Conservation (phyloP, 208 protist genomes). For the Herpetomonas tarakana region DNA sequence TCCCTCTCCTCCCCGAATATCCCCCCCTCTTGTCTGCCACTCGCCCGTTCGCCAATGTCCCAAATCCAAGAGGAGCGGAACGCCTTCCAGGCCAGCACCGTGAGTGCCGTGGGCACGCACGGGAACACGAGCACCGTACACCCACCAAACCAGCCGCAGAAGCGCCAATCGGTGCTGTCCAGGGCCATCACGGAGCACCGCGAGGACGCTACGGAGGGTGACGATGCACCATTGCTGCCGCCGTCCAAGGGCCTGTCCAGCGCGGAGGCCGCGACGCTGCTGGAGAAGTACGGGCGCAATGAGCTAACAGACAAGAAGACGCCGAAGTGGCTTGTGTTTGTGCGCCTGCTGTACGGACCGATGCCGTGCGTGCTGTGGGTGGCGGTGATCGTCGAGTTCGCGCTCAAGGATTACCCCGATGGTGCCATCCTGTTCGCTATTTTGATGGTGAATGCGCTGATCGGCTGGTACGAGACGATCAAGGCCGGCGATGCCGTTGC, state of each 20-base stretch:
- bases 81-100: conserved; percentile 27
- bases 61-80: too few relatives aligned
- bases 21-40: too few relatives aligned
- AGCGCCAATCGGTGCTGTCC: conserved; percentile 65
- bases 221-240: conserved; percentile 25
- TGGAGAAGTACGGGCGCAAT: conserved; percentile 72
- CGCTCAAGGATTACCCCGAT: conserved; percentile 84
- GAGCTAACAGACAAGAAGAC: conserved; percentile 73
- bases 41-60: too few relatives aligned
- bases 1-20: too few relatives aligned
- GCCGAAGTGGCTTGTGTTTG: conserved; percentile 76
- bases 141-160: conserved; percentile 48
- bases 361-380: conserved; percentile 89
- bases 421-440: conserved; percentile 82
- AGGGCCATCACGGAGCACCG: conserved; percentile 73
- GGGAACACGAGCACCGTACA: conserved; percentile 19
- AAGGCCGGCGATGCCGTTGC: conserved; percentile 92
- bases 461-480: conserved; percentile 92
- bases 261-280: conserved; percentile 54
- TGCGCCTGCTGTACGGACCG: conserved; percentile 75
- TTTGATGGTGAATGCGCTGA: conserved; percentile 76
- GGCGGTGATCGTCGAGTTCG: conserved; percentile 86
- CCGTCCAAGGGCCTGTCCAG: conserved; percentile 65
- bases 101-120: conserved; percentile 21
- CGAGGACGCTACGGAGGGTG: conserved; percentile 27